Evolutionary conservation across 345 rosid genomes (phyloP).

Genomic region (Reutealis trisperma): DNA sequence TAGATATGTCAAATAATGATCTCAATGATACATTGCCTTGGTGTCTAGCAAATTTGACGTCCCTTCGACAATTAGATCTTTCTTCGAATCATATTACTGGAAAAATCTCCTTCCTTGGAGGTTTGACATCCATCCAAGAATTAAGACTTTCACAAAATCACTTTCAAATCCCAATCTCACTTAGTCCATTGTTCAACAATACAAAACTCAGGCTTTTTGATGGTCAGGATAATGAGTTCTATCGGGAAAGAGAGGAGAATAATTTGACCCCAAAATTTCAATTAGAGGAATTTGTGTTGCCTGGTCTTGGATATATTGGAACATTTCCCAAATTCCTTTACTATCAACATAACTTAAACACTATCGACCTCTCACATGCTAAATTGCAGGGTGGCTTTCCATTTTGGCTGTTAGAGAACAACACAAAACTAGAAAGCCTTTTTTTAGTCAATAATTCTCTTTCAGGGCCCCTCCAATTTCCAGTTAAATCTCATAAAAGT

Average conservation of each 20-base stretch:
- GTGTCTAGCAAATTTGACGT: too few species aligned
- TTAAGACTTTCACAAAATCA: too few species aligned
- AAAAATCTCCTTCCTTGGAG: too few species aligned
- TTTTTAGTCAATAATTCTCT: neutral
- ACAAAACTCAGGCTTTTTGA: neutral
- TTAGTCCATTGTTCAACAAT: neutral
- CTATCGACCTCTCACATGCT: neutral
- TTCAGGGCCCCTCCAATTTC: neutral
- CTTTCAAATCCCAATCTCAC: neutral
- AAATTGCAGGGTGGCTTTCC: too few species aligned
- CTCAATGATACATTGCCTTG: neutral
- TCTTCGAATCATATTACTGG: too few species aligned
- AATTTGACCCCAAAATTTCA: slow-evolving; percentile 1
- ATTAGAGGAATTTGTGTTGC: neutral
- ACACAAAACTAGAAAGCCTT: neutral
- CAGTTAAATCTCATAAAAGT: neutral
- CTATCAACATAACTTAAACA: neutral
- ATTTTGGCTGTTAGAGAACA: neutral
- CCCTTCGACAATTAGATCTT: too few species aligned
- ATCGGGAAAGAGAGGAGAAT: neutral
- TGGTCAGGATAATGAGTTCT: neutral
- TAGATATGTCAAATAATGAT: neutral
- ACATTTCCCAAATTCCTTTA: neutral
- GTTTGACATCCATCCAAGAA: too few species aligned
- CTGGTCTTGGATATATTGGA: neutral